Base-by-base conservation (phyloP, 2,329 filamentous ascomycete genomes). In the Zymoseptoria crescenta region DNA sequence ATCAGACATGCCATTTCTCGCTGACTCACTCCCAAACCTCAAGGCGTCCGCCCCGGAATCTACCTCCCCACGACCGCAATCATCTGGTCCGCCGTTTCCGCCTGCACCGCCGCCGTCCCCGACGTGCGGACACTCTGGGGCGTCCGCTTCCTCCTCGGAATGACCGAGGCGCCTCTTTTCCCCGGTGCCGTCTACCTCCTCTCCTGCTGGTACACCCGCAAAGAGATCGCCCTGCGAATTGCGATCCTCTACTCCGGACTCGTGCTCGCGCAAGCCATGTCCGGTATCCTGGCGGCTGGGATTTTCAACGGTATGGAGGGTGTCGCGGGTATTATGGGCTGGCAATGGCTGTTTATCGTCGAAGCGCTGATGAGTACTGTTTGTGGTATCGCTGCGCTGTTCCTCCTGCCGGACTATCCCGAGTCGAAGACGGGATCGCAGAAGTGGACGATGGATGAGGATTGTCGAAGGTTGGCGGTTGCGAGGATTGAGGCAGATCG, bases 151-250 rank as follows among this genome's bases (percentile, higher is more conserved):
- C 65, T 75, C 51, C 69, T 77, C 7, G 74, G 74, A 49, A 54
- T 66, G 20, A 64, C 74, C 0, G 71, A 71, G 6, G 73, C 74
- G 29, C 62, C 68, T 35, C 69, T 69, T 54, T 68, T 72, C 53
- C 73, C 74, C 1, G 76, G 75, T 24, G 75, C 73, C 27, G 72
- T 76, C 49, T 79, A 75, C 63, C 73, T 75, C 29, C 69, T 78
- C 7, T 72, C 68, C 13, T 72, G 70, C 4, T 79, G 75, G 71
- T 79, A 79, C 65, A 75, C 70, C 2, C 71, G 71, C 49, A 56
- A 63, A 20, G 73, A 77, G 60, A 70, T 76, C 16, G 74, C 69
- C 2, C 72, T 72, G 52, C 69, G 75, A 2, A 68, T 74, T 4
- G 72, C 73, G 1, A 69, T 68, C 10, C 68, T 77, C 2, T 76